Evolutionary conservation across 2,329 filamentous ascomycete genomes (phyloP).

Genomic region (Pseudogymnoascus sp.): DNA sequence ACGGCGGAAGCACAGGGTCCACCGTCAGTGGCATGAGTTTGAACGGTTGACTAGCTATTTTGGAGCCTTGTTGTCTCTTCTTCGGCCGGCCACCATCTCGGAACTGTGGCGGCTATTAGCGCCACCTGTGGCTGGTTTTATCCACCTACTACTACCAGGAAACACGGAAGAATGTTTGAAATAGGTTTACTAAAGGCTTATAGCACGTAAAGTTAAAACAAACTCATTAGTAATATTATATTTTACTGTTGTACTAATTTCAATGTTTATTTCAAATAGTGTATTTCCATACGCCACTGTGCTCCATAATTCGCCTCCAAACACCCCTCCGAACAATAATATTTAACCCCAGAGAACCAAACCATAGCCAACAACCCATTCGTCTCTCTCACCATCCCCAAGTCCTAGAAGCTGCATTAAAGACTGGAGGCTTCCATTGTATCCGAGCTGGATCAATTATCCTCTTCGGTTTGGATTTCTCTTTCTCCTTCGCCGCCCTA

Average conservation of each 20-base stretch:
- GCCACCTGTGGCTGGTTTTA: not conserved
- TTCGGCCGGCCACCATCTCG: not conserved
- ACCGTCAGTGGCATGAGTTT: constrained; percentile 1
- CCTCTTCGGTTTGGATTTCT: constrained; percentile 67
- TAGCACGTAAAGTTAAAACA: not conserved
- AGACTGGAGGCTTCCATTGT: constrained; percentile 94
- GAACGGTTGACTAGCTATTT: not conserved
- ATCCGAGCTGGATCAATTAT: constrained; percentile 70
- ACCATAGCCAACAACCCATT: not conserved
- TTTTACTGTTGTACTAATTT: not conserved
- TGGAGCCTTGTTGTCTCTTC: constrained; percentile 1
- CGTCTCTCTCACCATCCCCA: constrained; percentile 73
- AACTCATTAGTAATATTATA: not conserved
- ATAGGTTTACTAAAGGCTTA: not conserved
- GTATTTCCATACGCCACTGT: constrained; percentile 2
- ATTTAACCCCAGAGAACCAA: not conserved
- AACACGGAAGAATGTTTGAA: not conserved
- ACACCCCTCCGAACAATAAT: not conserved
- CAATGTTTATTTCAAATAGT: not conserved
- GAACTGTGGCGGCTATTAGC: not conserved
- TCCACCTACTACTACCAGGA: too few species aligned
- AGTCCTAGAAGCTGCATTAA: constrained; percentile 78
- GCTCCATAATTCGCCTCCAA: constrained; percentile 4
- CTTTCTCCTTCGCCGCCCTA: constrained; percentile 64
- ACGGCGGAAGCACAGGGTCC: not conserved